phyloP scores from a whole-genome alignment of 176 grass and related monocot species.

The sorghum (Sorghum bicolor) region Sorghum_bicolor_NCBIv3 NC_012870.2:1703501-1704000 shows the following conservation, averaged over 20 bases:
- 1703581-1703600: constrained; percentile 44
- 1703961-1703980: constrained; percentile 90
- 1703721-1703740: constrained; percentile 56
- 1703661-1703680: constrained; percentile 37
- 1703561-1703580: constrained; percentile 60
- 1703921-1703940: constrained; percentile 95
- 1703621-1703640: constrained; percentile 50
- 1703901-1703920: constrained; percentile 24
- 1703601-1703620: constrained; percentile 53
- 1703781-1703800: constrained; percentile 44
- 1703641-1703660: constrained; percentile 46
- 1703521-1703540: constrained; percentile 70
- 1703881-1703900: constrained; percentile 57
- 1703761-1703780: constrained; percentile 57
- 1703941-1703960: constrained; percentile 94
- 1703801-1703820: constrained; percentile 96
- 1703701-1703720: constrained; percentile 58
- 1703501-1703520: constrained; percentile 32
- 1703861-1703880: constrained; percentile 84
- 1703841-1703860: constrained; percentile 79
- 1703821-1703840: constrained; percentile 64
- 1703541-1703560: constrained; percentile 82
- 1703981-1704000: constrained; percentile 78
- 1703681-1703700: constrained; percentile 88
- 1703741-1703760: constrained; percentile 78